Evolutionary conservation across 164 flowering plant genomes (phyloP).

Genomic region (Nymphaea thermarum): DNA sequence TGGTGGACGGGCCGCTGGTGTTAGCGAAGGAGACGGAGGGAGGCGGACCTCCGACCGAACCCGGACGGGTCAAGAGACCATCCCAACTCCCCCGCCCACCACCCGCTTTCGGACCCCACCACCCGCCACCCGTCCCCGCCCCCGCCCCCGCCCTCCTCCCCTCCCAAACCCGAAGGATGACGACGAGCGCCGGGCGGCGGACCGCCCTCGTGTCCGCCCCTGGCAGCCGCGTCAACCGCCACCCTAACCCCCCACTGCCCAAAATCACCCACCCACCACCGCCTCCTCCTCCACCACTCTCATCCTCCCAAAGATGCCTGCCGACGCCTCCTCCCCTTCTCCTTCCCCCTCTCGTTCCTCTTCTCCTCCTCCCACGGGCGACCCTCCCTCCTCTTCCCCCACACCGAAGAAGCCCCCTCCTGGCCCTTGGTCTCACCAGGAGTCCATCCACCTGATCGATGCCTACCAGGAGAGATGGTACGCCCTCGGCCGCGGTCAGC

Average conservation of each 20-base stretch:
- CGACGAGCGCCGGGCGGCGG: not conserved
- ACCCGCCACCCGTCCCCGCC: not conserved
- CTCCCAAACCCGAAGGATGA: not conserved
- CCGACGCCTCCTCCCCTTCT: conserved; percentile 5
- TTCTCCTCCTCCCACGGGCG: conserved; percentile 3
- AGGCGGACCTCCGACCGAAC: no score
- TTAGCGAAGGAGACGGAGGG: no score
- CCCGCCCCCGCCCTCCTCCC: not conserved
- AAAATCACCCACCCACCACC: not conserved
- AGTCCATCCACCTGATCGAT: conserved; percentile 59
- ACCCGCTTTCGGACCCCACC: not conserved
- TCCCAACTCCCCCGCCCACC: not conserved
- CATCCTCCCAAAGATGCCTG: conserved; percentile 12
- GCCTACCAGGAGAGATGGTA: conserved; percentile 82
- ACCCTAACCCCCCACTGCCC: not conserved
- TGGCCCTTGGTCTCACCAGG: conserved; percentile 63
- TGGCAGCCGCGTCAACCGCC: not conserved
- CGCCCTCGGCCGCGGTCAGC: conserved; percentile 60
- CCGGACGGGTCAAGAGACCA: not conserved
- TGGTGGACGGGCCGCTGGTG: no score
- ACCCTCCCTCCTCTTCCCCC: conserved; percentile 7
- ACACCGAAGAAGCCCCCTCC: conserved; percentile 31
- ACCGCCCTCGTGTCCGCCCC: not conserved
- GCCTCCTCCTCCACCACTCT: conserved; percentile 8
- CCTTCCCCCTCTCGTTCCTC: not conserved